Percentiles rank a stretch among this genome's conserved stretches.
Conservation (phyloP, 2,329 filamentous ascomycete species). For the Pseudogymnoascus sp. region DNA sequence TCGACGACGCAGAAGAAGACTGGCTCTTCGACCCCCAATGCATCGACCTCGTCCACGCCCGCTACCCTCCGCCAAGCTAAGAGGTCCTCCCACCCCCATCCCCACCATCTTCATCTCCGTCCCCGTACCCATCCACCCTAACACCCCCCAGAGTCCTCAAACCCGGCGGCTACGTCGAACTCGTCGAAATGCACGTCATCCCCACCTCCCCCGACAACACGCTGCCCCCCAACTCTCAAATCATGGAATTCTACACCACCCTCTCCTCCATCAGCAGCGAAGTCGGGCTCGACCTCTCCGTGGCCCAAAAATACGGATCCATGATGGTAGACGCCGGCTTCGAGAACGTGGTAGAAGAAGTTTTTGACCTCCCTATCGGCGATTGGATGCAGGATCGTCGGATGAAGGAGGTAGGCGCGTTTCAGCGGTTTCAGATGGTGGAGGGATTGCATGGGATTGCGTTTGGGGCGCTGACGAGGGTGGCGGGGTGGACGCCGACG, state of each 20-base stretch:
- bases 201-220: slow-evolving; percentile 36
- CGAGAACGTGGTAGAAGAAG: slow-evolving; percentile 37
- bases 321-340: slow-evolving; percentile 44
- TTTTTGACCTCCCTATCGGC: slow-evolving; percentile 40
- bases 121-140: neutral
- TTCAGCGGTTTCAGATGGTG: slow-evolving; percentile 10
- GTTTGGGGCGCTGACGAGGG: slow-evolving; percentile 27
- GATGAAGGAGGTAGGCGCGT: slow-evolving; percentile 40
- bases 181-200: slow-evolving; percentile 35
- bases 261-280: neutral
- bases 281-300: slow-evolving; percentile 8
- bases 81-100: neutral
- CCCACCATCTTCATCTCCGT: no score
- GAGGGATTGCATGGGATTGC: slow-evolving; percentile 14
- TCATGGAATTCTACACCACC: slow-evolving; percentile 3
- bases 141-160: slow-evolving; percentile 23
- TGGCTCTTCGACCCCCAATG: slow-evolving; percentile 35
- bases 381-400: slow-evolving; percentile 40
- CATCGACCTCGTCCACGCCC: slow-evolving; percentile 41
- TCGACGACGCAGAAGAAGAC: slow-evolving; percentile 40
- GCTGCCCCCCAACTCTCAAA: slow-evolving; percentile 18
- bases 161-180: slow-evolving; percentile 39
- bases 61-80: slow-evolving; percentile 23
- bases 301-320: slow-evolving; percentile 3
- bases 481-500: slow-evolving; percentile 28